These are phyloP conservation scores for Penicillium cataractarum DNA, from an alignment of 495 filamentous ascomycete genomes.

Conservation along the genomic window DNA sequence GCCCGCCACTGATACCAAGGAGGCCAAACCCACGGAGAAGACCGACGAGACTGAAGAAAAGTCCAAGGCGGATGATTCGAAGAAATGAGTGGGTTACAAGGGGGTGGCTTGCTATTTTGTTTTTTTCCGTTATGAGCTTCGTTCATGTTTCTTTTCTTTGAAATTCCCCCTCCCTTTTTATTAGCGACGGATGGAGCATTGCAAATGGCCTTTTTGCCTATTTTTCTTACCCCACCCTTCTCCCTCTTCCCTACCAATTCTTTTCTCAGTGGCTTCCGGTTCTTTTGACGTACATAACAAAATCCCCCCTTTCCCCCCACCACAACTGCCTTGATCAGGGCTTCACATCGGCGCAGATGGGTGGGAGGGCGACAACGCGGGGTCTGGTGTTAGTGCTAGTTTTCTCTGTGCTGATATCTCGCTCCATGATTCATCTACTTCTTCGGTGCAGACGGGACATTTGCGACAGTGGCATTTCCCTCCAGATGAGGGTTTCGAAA, in stretches of 20 bases:
- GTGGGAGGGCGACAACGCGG: background rate
- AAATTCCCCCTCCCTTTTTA: conserved; percentile 12
- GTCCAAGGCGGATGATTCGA: conserved; percentile 20
- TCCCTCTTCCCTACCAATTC: background rate
- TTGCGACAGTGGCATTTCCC: conserved; percentile 17
- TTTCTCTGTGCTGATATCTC: background rate
- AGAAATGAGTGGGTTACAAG: conserved; percentile 21
- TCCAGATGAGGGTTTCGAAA: conserved; percentile 10
- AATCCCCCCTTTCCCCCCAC: conserved; percentile 3
- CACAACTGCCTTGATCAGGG: background rate
- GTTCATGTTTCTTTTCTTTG: conserved; percentile 3
- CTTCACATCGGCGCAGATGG: background rate
- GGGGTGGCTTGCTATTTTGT: conserved; percentile 18
- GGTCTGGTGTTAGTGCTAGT: background rate
- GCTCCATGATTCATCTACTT: background rate
- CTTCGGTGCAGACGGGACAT: background rate
- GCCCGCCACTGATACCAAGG: conserved; percentile 9
- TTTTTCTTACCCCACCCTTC: conserved; percentile 8
- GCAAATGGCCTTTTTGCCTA: conserved; percentile 23
- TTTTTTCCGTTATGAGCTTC: conserved; percentile 12
- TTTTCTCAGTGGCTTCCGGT: conserved; percentile 11
- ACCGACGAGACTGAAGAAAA: conserved; percentile 12
- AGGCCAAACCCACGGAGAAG: conserved; percentile 9
- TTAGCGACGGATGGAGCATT: conserved; percentile 42
- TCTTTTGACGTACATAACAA: conserved; percentile 32